Percentiles rank a stretch among this genome's conserved stretches.
Evolutionary conservation across 176 grass and related monocot species (phyloP).

Genomic region (Oryza australiensis): DNA sequence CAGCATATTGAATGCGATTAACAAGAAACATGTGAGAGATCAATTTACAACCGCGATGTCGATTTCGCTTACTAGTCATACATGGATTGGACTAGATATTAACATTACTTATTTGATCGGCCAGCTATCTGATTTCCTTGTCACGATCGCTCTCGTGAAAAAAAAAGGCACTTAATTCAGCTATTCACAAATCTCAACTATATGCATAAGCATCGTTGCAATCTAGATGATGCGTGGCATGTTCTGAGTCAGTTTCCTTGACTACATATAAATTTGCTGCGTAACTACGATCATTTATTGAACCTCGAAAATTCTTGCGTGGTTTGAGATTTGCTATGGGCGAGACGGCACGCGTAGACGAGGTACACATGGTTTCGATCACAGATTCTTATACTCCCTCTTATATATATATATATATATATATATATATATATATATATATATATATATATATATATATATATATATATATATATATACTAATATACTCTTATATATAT

Average conservation of each 20-base stretch:
- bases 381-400: neutral
- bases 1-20: no score
- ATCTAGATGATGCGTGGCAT: neutral
- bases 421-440: no score
- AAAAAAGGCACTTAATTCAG: conserved; percentile 15
- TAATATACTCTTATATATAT: no score
- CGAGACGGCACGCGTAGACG: neutral
- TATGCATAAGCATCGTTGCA: neutral
- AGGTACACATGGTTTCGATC: neutral
- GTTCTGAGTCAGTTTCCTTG: neutral
- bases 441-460: no score
- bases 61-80: neutral
- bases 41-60: conserved; percentile 19
- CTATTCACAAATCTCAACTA: neutral
- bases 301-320: neutral
- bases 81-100: neutral
- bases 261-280: neutral
- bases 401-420: no score
- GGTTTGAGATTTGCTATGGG: conserved; percentile 26
- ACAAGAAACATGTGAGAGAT: neutral
- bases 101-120: neutral
- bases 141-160: conserved; percentile 1
- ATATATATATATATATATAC: no score
- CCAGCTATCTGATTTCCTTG: neutral
- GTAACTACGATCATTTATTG: neutral